Base-by-base conservation (phyloP, 192 early-diverging fungal species). In the Phlyctochytrium arcticum region DNA sequence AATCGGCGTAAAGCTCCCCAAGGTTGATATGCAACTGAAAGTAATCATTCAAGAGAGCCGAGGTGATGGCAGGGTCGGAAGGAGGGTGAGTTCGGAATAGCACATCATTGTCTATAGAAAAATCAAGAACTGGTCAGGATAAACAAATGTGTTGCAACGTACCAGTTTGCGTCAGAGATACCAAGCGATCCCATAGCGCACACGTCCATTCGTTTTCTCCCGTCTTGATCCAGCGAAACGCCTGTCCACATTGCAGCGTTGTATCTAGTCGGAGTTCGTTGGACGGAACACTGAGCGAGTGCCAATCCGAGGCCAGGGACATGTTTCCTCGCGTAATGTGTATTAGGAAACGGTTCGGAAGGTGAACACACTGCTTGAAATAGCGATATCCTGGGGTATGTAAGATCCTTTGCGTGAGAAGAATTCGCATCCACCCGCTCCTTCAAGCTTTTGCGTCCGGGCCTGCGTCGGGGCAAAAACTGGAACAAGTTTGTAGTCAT, bases 161-260 rank as follows among this genome's bases (percentile, higher is more conserved):
- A 77, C 83, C 65, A 12, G 81, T 84, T 64, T 93, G 89, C 53
- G 78, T 78, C 27, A 90, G 62, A 4, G 86, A 75, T 2, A 93
- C 71, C 31, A 83, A 78, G 42, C 70, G 69, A 47, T 71, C 79
- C 56, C 74, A 73, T 29, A 94, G 59, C 29, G 80, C 84, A 42
- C 73, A 75, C 7, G 78, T 71, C 88, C 89, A 90, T 59, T 91
- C 75, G 49, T 71, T 36, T 26, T 71, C 56, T 26, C 83, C 81
- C 0, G 86, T 86, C 27, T 73, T n/a, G 42, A 82, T 76, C 96
- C 96, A 98, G 0, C 90, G 83, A 70, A 98, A 98, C 23, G 88
- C 79, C 69, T 98, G 96, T 2, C 94, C 96, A 73, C 90, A 91
- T 27, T 82, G 80, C 31, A 98, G 80, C 3, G 93, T 94, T 2